Percentiles rank a stretch among this genome's conserved stretches.
These are phyloP conservation scores for Epichloe uncinata DNA, from an alignment of 2,329 filamentous ascomycete species.

Conservation along the genomic window DNA sequence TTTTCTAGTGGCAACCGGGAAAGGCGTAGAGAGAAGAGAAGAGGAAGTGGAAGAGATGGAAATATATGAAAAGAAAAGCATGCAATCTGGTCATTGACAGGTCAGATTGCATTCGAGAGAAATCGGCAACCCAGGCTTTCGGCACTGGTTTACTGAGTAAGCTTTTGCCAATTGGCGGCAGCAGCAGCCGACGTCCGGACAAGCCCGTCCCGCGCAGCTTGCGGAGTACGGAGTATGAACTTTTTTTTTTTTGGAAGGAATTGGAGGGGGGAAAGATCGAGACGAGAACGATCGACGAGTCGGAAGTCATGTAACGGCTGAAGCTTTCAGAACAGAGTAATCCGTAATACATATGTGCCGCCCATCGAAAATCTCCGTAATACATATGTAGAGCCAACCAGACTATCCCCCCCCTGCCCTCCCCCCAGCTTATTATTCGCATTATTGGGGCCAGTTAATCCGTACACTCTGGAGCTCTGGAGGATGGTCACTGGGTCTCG, in stretches of 20 bases:
- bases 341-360: no score
- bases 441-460: no score
- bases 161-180: not conserved
- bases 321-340: not conserved
- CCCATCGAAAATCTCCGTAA: not conserved
- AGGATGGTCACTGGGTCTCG: not conserved
- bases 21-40: not conserved
- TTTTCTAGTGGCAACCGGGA: not conserved
- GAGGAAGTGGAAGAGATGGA: not conserved
- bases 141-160: not conserved
- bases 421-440: not conserved
- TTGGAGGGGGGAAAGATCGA: no score
- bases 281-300: not conserved
- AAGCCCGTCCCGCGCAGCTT: not conserved
- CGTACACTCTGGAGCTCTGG: not conserved
- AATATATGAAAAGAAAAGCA: not conserved
- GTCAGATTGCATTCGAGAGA: constrained; percentile 1
- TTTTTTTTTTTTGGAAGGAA: no score
- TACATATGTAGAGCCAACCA: not conserved
- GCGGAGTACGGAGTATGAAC: not conserved
- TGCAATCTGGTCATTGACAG: not conserved
- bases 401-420: not conserved
- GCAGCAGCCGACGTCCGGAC: not conserved
- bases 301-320: not conserved
- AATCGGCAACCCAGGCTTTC: not conserved